phyloP scores from a whole-genome alignment of 2,329 filamentous ascomycete genomes.

The Colletotrichum sp. region DNA sequence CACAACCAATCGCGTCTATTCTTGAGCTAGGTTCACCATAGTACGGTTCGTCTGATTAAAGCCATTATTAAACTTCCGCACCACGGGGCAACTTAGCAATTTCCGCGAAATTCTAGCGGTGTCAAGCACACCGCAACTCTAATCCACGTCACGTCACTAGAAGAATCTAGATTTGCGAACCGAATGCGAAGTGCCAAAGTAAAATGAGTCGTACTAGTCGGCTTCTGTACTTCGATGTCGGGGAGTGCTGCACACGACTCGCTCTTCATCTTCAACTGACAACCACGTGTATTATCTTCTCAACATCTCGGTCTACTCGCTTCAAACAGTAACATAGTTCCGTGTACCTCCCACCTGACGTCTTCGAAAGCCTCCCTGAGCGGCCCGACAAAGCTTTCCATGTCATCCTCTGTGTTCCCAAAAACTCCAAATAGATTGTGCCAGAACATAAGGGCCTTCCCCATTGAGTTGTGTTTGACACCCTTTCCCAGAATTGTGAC shows the following conservation, averaged over 20 bases:
- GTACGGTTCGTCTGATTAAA: neutral
- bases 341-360: neutral
- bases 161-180: neutral
- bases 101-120: neutral
- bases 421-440: slow-evolving; percentile 2
- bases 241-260: neutral
- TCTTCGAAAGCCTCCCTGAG: neutral
- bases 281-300: neutral
- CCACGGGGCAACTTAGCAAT: neutral
- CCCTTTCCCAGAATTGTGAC: slow-evolving; percentile 26
- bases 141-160: neutral
- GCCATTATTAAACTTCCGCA: neutral
- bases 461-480: neutral
- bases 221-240: neutral
- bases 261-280: neutral
- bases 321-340: slow-evolving; percentile 5
- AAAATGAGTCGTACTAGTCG: neutral
- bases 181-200: neutral
- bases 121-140: neutral
- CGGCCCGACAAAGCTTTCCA: neutral
- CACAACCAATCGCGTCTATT: neutral
- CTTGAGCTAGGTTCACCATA: neutral
- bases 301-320: neutral
- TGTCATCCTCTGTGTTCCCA: neutral
- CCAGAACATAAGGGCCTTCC: slow-evolving; percentile 1